A percentile compares a stretch with the other conserved stretches of the same genome.
Conservation (phyloP, 768 basidiomycete genomes). For the Stropharia rugosoannulata region DNA sequence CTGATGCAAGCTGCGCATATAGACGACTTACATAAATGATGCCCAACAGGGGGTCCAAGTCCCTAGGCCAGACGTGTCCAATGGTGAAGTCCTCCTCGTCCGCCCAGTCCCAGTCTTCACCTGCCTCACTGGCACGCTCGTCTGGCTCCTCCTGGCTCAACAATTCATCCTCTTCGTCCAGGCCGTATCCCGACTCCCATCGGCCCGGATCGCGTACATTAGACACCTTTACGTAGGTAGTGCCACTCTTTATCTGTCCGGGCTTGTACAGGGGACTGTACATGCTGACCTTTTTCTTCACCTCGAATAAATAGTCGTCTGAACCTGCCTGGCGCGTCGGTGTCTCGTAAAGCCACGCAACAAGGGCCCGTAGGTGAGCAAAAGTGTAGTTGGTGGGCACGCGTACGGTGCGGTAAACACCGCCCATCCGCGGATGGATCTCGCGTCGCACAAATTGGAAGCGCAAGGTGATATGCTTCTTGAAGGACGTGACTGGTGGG, state of each 20-base stretch:
- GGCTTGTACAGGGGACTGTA: slow-evolving; percentile 38
- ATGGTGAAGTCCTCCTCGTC: slow-evolving; percentile 68
- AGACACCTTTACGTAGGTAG: slow-evolving; percentile 51
- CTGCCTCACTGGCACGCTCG: slow-evolving; percentile 26
- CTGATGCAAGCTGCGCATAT: background rate
- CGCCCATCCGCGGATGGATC: slow-evolving; percentile 35
- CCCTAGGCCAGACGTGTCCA: slow-evolving; percentile 56
- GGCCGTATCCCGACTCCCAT: slow-evolving; percentile 27
- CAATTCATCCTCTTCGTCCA: slow-evolving; percentile 24
- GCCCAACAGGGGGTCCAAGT: slow-evolving; percentile 40
- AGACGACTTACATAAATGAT: slow-evolving; percentile 59
- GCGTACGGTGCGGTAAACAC: slow-evolving; percentile 64
- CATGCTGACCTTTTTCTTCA: slow-evolving; percentile 46
- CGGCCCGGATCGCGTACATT: slow-evolving; percentile 50
- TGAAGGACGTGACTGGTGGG: slow-evolving; percentile 47
- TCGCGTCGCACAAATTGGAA: slow-evolving; percentile 51
- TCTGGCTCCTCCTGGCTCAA: slow-evolving; percentile 32
- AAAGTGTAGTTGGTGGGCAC: slow-evolving; percentile 73
- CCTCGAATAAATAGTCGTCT: slow-evolving; percentile 60
- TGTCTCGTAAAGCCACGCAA: slow-evolving; percentile 57
- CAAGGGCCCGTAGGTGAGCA: slow-evolving; percentile 58
- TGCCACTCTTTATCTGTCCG: slow-evolving; percentile 53
- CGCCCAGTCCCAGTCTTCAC: slow-evolving; percentile 63
- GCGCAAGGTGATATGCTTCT: slow-evolving; percentile 61
- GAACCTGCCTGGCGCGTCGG: slow-evolving; percentile 17